phyloP scores from a whole-genome alignment of 2,329 filamentous ascomycete species.

The Periglandula ipomoeae region DNA sequence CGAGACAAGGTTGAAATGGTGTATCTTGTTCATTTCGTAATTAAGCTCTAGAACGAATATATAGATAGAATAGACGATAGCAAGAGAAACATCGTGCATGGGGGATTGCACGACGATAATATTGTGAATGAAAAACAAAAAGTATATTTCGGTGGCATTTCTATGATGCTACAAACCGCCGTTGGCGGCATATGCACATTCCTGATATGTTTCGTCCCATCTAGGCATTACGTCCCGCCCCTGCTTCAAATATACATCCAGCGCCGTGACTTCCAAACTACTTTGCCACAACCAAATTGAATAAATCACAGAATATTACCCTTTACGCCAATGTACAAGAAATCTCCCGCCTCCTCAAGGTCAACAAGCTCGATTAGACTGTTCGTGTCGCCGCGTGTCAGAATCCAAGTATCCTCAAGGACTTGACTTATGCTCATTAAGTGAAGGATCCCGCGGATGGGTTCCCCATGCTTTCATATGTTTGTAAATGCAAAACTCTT shows the following conservation, averaged over 20 bases:
- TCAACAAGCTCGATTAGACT: neutral
- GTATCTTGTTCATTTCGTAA: neutral
- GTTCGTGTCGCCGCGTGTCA: neutral
- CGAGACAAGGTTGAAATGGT: neutral
- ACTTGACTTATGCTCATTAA: slow-evolving; percentile 3
- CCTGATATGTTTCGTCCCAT: neutral
- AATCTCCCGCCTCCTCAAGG: neutral
- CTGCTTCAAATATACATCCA: neutral
- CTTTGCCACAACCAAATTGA: neutral
- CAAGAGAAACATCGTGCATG: no score
- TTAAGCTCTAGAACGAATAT: neutral
- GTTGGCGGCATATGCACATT: neutral
- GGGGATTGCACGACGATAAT: no score
- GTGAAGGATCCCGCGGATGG: neutral
- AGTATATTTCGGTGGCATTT: neutral
- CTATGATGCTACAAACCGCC: slow-evolving; percentile 3
- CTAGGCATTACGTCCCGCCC: neutral
- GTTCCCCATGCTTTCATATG: neutral
- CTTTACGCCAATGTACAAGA: slow-evolving; percentile 1
- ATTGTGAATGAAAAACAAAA: no score
- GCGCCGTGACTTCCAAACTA: neutral
- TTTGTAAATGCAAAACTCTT: neutral
- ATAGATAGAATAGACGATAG: no score
- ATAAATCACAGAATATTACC: neutral
- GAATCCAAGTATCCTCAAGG: neutral